A percentile compares a stretch with the other conserved stretches of the same genome.
These are phyloP conservation scores for Biscogniauxia sp. DNA, from an alignment of 2,329 filamentous ascomycete genomes.

Conservation along the genomic window DNA sequence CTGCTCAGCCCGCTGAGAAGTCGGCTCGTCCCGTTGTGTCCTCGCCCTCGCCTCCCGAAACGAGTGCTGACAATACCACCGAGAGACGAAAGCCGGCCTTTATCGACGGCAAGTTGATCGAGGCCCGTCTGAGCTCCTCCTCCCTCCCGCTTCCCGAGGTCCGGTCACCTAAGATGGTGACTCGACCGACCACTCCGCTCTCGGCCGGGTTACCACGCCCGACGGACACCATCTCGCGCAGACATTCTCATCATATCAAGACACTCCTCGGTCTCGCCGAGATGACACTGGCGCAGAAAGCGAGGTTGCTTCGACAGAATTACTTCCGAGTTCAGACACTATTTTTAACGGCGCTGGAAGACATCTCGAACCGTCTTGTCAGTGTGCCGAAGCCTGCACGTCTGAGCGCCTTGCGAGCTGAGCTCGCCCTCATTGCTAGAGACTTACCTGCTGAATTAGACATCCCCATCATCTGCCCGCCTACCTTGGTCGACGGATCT, in stretches of 20 bases:
- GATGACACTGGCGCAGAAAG: slow-evolving; percentile 64
- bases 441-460: slow-evolving; percentile 82
- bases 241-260: slow-evolving; percentile 62
- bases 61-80: slow-evolving; percentile 3
- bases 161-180: slow-evolving; percentile 49
- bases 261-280: slow-evolving; percentile 57
- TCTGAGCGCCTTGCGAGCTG: slow-evolving; percentile 75
- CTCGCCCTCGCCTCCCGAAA: slow-evolving; percentile 11
- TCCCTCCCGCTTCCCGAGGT: slow-evolving; percentile 65
- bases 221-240: slow-evolving; percentile 48
- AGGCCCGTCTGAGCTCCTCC: slow-evolving; percentile 65
- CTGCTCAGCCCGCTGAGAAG: slow-evolving; percentile 14
- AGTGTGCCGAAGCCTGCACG: slow-evolving; percentile 78
- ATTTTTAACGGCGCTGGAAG: slow-evolving; percentile 75
- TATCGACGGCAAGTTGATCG: slow-evolving; percentile 52
- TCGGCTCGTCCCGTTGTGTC: slow-evolving; percentile 12
- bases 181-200: slow-evolving; percentile 56
- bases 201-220: slow-evolving; percentile 53
- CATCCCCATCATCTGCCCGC: slow-evolving; percentile 77
- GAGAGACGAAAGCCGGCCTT: slow-evolving; percentile 43
- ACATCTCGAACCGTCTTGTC: slow-evolving; percentile 81
- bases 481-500: slow-evolving; percentile 69
- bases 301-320: slow-evolving; percentile 72
- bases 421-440: slow-evolving; percentile 76
- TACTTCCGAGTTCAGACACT: slow-evolving; percentile 82